phyloP scores from a whole-genome alignment of 108 stramenopile species.

The Skeletonema grethae region DNA sequence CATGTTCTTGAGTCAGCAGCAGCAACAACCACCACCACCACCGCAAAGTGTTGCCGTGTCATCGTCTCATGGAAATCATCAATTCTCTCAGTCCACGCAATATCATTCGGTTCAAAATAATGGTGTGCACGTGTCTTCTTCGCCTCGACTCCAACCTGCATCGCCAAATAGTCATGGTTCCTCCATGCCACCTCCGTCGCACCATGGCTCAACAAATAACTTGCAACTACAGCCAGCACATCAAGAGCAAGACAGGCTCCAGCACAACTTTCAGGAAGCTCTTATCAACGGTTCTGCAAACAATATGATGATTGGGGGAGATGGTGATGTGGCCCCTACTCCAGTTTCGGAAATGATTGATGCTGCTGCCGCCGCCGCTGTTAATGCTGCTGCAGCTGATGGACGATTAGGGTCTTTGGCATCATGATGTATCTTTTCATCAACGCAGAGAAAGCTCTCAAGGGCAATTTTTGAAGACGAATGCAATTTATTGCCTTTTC shows the following conservation, averaged over 20 bases:
- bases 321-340: neutral
- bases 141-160: neutral
- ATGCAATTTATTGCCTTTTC: too few species aligned
- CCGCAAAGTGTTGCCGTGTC: neutral
- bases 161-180: neutral
- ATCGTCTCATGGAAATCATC: neutral
- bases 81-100: neutral
- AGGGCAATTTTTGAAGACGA: too few species aligned
- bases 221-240: neutral
- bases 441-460: neutral
- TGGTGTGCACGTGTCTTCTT: neutral
- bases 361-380: neutral
- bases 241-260: neutral
- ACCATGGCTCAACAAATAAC: neutral
- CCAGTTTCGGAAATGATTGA: neutral
- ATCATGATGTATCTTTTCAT: neutral
- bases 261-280: neutral
- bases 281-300: neutral
- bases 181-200: slow-evolving; percentile 1
- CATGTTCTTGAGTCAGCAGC: slow-evolving; percentile 74
- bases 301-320: neutral
- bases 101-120: neutral
- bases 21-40: neutral
- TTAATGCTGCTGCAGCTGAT: neutral
- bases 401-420: neutral